Percentiles rank a stretch among this genome's conserved stretches.
Evolutionary conservation across 208 protist species (phyloP).

Genomic region (Acanthamoeba comandoni): DNA sequence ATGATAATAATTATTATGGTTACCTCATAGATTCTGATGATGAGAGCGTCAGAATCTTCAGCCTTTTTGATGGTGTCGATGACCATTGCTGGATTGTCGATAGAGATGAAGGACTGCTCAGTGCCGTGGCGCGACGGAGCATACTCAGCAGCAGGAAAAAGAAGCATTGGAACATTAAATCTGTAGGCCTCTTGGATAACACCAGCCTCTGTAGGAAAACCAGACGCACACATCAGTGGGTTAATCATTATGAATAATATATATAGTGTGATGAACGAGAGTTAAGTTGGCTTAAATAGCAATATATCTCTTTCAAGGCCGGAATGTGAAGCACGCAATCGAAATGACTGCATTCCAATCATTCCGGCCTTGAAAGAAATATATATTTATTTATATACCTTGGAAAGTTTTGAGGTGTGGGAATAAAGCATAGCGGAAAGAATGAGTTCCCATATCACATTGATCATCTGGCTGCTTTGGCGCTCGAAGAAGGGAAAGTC

Average conservation of each 20-base stretch:
- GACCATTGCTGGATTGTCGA: background rate
- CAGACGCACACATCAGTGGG: too few relatives aligned
- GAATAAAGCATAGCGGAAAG: slow-evolving; percentile 80
- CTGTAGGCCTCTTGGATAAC: slow-evolving; percentile 80
- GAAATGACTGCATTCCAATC: background rate
- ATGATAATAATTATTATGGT: too few relatives aligned
- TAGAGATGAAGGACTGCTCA: background rate
- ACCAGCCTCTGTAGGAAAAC: too few relatives aligned
- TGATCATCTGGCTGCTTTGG: slow-evolving; percentile 83
- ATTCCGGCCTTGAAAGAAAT: background rate
- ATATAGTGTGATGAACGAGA: too few relatives aligned
- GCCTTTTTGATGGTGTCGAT: slow-evolving; percentile 56
- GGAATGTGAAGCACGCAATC: slow-evolving; percentile 76
- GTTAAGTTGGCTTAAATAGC: too few relatives aligned
- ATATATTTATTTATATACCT: slow-evolving; percentile 1
- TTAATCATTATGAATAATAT: too few relatives aligned
- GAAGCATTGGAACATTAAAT: slow-evolving; percentile 63
- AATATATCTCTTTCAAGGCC: too few relatives aligned
- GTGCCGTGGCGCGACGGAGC: background rate
- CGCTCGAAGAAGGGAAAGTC: slow-evolving; percentile 63
- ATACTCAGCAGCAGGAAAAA: background rate
- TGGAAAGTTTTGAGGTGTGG: too few relatives aligned
- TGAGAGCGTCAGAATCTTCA: background rate
- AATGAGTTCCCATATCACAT: slow-evolving; percentile 73
- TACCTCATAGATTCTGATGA: slow-evolving; percentile 32